Conservation (phyloP, 441 rosid species). For the Adansonia grandidieri region DNA sequence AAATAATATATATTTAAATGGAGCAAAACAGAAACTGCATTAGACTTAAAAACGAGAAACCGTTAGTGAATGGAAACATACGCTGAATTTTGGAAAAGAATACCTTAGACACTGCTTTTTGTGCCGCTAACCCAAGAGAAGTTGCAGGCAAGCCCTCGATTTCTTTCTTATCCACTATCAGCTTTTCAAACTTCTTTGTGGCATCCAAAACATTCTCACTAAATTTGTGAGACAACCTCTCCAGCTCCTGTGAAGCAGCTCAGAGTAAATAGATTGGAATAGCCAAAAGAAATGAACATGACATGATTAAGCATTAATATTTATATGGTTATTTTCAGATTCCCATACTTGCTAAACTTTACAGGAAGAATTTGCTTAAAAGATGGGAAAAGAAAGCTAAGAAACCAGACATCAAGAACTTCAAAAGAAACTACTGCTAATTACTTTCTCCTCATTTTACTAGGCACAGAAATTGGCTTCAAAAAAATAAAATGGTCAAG, state of each 20-base stretch:
- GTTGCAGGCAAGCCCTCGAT: conserved; percentile 78
- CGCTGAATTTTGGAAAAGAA: conserved; percentile 13
- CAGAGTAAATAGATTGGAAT: conserved; percentile 10
- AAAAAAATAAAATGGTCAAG: conserved; percentile 5
- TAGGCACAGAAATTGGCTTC: background rate
- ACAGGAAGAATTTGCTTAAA: background rate
- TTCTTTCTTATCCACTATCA: conserved; percentile 74
- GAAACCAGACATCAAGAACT: conserved; percentile 11
- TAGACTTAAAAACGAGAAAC: conserved; percentile 19
- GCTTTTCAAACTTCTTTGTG: conserved; percentile 84
- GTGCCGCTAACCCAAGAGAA: conserved; percentile 87
- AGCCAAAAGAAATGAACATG: conserved; percentile 15
- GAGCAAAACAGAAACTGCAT: conserved; percentile 6
- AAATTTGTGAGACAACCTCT: conserved; percentile 75
- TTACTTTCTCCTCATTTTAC: conserved; percentile 6
- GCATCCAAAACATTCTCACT: conserved; percentile 88
- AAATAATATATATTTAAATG: background rate
- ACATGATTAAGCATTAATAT: conserved; percentile 1
- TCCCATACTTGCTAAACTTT: conserved; percentile 2
- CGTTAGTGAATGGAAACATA: conserved; percentile 11
- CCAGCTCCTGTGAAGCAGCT: conserved; percentile 64
- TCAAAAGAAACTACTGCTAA: background rate
- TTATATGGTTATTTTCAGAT: conserved; percentile 9
- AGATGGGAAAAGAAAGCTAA: background rate
- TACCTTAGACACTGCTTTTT: conserved; percentile 86